Evolutionary conservation across 768 basidiomycete species (phyloP).

Genomic region (Termitomyces sp.): DNA sequence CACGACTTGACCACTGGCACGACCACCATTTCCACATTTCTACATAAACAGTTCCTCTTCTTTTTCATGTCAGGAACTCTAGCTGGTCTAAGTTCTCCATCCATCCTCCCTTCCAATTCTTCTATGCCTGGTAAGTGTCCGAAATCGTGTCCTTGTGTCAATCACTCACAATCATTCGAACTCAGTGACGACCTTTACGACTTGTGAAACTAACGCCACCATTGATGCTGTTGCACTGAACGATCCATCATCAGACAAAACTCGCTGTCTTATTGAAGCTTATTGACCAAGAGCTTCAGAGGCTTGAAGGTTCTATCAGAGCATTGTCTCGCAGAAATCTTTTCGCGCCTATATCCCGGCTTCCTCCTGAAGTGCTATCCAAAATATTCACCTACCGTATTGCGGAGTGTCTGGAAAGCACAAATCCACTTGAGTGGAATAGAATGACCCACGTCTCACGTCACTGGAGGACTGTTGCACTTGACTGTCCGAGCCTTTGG

Average conservation of each 20-base stretch:
- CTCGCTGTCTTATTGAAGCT: conserved; percentile 32
- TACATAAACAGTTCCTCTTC: conserved; percentile 3
- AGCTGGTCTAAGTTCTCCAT: conserved; percentile 28
- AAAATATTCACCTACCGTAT: conserved; percentile 32
- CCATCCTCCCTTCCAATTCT: conserved; percentile 5
- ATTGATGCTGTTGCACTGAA: conserved; percentile 12
- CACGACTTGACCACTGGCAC: no score
- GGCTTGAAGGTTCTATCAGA: conserved; percentile 30
- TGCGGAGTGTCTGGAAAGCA: conserved; percentile 5
- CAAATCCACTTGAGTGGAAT: conserved; percentile 28
- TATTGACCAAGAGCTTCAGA: conserved; percentile 35
- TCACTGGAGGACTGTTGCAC: conserved; percentile 41
- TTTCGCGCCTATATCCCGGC: conserved; percentile 31
- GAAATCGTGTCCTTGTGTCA: not conserved
- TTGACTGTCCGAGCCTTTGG: conserved; percentile 41
- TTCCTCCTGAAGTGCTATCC: conserved; percentile 41
- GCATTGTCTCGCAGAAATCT: conserved; percentile 31
- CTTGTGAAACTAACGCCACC: conserved; percentile 8
- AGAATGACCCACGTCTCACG: conserved; percentile 35
- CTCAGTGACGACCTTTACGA: conserved; percentile 16
- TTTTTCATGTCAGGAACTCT: conserved; percentile 18
- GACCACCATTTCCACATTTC: conserved; percentile 8
- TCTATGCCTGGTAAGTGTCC: conserved; percentile 15
- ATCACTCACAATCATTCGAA: not conserved
- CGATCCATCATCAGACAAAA: conserved; percentile 13